Conservation (phyloP, 2,329 filamentous ascomycete species). For the Aspergillus ustus region DNA sequence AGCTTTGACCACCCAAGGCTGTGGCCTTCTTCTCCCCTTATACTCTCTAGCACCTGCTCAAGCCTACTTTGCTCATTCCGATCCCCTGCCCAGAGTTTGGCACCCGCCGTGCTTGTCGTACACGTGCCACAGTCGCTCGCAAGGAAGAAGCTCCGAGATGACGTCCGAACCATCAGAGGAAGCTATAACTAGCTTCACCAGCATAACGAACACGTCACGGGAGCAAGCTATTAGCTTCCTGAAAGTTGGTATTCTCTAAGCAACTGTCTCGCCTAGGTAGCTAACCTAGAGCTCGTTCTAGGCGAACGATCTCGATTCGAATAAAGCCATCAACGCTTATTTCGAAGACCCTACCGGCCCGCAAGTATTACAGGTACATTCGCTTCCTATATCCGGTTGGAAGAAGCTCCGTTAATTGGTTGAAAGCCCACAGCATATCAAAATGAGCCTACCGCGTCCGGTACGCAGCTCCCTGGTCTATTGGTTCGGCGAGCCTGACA, state of each 20-base stretch:
- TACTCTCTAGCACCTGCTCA: background rate
- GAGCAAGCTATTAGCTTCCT: constrained; percentile 47
- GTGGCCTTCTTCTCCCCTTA: background rate
- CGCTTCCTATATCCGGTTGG: constrained; percentile 1
- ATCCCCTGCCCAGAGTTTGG: background rate
- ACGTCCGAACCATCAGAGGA: constrained; percentile 46
- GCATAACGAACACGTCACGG: constrained; percentile 46
- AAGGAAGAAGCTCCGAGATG: constrained; percentile 31
- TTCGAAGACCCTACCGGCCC: constrained; percentile 50
- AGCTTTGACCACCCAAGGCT: background rate
- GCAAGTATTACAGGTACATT: constrained; percentile 34
- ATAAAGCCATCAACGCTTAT: constrained; percentile 53
- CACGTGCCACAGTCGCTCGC: background rate
- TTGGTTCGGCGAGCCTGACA: background rate
- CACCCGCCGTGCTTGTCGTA: background rate
- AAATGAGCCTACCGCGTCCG: constrained; percentile 30
- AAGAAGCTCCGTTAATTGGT: constrained; percentile 15
- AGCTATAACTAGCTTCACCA: constrained; percentile 46
- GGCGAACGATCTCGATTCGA: constrained; percentile 51
- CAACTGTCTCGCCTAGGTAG: background rate
- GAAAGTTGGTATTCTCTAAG: constrained; percentile 34
- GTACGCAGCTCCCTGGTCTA: constrained; percentile 26
- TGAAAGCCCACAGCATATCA: constrained; percentile 28
- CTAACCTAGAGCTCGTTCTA: constrained; percentile 29
- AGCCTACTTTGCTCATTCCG: background rate